Base-by-base conservation (phyloP, 2,329 filamentous ascomycete species). In the Ceratocystis eucalypticola region DNA sequence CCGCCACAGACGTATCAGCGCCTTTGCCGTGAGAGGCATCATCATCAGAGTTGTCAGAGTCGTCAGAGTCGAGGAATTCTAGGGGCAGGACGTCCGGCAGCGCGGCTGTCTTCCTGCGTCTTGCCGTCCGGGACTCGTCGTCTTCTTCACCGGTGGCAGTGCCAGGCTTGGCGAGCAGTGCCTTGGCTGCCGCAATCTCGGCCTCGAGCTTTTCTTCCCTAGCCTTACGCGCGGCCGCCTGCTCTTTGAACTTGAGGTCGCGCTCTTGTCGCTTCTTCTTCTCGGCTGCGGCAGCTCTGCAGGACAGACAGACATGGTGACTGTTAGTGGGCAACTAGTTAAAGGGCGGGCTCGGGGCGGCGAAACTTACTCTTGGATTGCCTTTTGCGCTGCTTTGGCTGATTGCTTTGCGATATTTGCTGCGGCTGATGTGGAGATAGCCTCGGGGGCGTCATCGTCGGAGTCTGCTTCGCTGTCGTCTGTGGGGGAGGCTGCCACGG, bases 371-470 rank as follows among this genome's bases (percentile, higher is more conserved):
- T 80, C 76, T 70, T 80, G 78, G 5, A 78, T 79, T 25, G 79
- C 80, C 67, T 80, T 79, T 67, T 78, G 76, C 46, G 78, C 77
- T 15, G 76, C 77, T 68, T 80, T 76, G 0, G 77, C 75, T 2
- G 78, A 77, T 70, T 79, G 76, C 68, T 78, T 77, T 25, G 77
- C 75, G 67, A 79, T 75, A 15, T 75, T 76, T 1, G 80, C 81
- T 2, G 78, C 80, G 61, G 76, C 76, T 12, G 74, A 73, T 1
- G 81, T 81, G 0, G 82, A 84, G n/a, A 85, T 78, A 2, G 80
- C 82, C 72, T 85, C 83, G 7, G 82, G 82, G 0, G 82, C 82
- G 61, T 80, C 82, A 64, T 84, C 81, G 55, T 82, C 80, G 53
- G 78, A 79, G 10, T 76, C 76, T 2, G 78, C 10, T 7, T 53